These are phyloP conservation scores for Globisporangium perplexum DNA, from an alignment of 352 stramenopile genomes.

Conservation along the genomic window DNA sequence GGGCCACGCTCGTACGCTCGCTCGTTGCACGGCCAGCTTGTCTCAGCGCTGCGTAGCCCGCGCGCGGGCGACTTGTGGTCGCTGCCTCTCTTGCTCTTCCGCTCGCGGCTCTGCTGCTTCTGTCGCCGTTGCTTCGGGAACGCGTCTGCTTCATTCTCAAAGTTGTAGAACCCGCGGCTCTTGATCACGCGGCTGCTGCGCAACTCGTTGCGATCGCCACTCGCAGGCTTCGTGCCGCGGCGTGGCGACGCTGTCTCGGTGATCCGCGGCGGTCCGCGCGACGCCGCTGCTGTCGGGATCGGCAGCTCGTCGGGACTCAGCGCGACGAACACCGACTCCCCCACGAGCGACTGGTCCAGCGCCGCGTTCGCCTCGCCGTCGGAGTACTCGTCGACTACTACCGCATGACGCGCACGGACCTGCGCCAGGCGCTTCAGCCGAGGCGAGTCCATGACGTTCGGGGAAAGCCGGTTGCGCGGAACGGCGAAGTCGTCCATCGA, in stretches of 20 bases:
- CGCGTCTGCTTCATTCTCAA: constrained; percentile 22
- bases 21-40: background rate
- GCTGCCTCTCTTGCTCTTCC: constrained; percentile 1
- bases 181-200: constrained; percentile 67
- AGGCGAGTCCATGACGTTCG: constrained; percentile 28
- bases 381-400: background rate
- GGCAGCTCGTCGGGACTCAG: constrained; percentile 18
- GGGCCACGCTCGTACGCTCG: background rate
- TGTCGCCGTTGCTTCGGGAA: constrained; percentile 5
- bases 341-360: constrained; percentile 54
- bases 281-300: background rate
- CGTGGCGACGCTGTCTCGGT: constrained; percentile 30
- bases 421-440: constrained; percentile 34
- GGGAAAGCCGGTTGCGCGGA: constrained; percentile 18
- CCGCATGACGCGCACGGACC: constrained; percentile 16
- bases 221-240: constrained; percentile 5
- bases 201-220: constrained; percentile 10
- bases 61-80: constrained; percentile 1
- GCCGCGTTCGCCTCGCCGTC: constrained; percentile 22
- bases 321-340: constrained; percentile 68
- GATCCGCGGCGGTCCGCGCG: constrained; percentile 16
- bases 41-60: background rate
- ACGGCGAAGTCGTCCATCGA: constrained; percentile 62
- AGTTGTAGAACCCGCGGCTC: constrained; percentile 70
- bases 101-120: background rate